Conservation (phyloP, 495 filamentous ascomycete species). For the Letharia lupina region DNA sequence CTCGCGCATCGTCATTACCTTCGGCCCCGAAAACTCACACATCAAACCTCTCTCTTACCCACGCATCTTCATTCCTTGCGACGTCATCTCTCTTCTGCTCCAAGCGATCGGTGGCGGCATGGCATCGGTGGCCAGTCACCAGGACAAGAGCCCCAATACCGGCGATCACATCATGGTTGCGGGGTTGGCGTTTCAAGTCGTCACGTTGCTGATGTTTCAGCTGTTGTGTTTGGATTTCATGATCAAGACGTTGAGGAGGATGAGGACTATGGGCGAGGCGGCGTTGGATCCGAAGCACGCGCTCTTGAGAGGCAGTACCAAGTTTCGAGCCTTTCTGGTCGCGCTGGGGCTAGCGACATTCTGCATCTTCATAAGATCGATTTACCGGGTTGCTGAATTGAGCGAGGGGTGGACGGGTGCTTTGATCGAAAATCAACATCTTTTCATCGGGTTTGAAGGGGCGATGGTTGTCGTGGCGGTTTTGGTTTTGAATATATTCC, state of each 20-base stretch:
- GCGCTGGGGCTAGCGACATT: conserved; percentile 19
- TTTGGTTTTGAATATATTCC: conserved; percentile 24
- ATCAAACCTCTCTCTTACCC: conserved; percentile 52
- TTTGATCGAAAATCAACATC: conserved; percentile 30
- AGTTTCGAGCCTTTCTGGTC: not conserved
- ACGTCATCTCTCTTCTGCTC: conserved; percentile 51
- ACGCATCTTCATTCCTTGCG: conserved; percentile 55
- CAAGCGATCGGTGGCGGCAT: conserved; percentile 58
- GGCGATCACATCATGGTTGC: conserved; percentile 60
- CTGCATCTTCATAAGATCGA: conserved; percentile 31
- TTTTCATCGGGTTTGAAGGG: conserved; percentile 31
- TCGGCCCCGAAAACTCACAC: conserved; percentile 43
- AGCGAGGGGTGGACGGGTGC: conserved; percentile 30
- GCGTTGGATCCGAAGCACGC: not conserved
- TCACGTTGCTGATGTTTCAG: conserved; percentile 51
- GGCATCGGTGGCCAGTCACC: conserved; percentile 42
- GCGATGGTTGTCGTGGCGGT: conserved; percentile 31
- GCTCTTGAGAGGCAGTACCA: not conserved
- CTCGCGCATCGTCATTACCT: conserved; percentile 42
- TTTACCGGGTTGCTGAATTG: conserved; percentile 34
- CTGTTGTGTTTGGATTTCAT: conserved; percentile 40
- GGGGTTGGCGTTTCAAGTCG: conserved; percentile 60
- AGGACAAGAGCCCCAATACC: conserved; percentile 27
- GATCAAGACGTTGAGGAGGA: conserved; percentile 24
- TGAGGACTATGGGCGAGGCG: not conserved